Evolutionary conservation across 2,329 filamentous ascomycete genomes (phyloP).

Genomic region (Hypoxylon sp.): DNA sequence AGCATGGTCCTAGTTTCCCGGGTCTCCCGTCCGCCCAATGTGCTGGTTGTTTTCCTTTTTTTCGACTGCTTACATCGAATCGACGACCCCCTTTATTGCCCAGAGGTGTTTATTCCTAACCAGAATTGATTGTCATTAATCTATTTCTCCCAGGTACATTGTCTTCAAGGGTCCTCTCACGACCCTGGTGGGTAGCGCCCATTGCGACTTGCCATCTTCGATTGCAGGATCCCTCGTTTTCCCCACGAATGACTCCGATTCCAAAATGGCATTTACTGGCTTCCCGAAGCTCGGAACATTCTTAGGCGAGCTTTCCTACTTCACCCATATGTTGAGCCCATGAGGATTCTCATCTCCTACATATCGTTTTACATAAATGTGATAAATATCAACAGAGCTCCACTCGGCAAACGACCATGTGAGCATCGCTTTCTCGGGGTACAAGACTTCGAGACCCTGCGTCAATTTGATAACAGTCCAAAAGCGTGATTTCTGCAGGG

Average conservation of each 20-base stretch:
- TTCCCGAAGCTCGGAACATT: slow-evolving; percentile 23
- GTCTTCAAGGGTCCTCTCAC: slow-evolving; percentile 31
- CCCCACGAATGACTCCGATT: slow-evolving; percentile 31
- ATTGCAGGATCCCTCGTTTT: slow-evolving; percentile 24
- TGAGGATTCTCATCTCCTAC: slow-evolving; percentile 24
- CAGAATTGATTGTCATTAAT: slow-evolving; percentile 37
- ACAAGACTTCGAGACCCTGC: slow-evolving; percentile 25
- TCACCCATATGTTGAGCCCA: slow-evolving; percentile 12
- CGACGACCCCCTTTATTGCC: slow-evolving; percentile 10
- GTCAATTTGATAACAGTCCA: slow-evolving; percentile 19
- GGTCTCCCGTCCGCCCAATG: slow-evolving; percentile 33
- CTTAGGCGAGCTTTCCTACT: slow-evolving; percentile 14
- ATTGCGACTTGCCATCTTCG: slow-evolving; percentile 38
- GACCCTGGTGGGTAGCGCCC: slow-evolving; percentile 33
- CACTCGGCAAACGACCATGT: slow-evolving; percentile 31
- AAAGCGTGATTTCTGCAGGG: slow-evolving; percentile 28
- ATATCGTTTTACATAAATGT: slow-evolving; percentile 31
- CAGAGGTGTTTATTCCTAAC: slow-evolving; percentile 36
- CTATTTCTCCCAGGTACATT: slow-evolving; percentile 40
- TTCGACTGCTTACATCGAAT: slow-evolving; percentile 26
- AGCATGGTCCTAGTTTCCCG: slow-evolving; percentile 35
- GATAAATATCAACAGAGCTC: slow-evolving; percentile 25
- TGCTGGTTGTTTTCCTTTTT: slow-evolving; percentile 33
- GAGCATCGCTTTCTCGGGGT: slow-evolving; percentile 25
- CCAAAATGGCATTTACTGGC: slow-evolving; percentile 21